phyloP scores from a whole-genome alignment of 2,329 filamentous ascomycete genomes.

The Fusarium acutatum region DNA sequence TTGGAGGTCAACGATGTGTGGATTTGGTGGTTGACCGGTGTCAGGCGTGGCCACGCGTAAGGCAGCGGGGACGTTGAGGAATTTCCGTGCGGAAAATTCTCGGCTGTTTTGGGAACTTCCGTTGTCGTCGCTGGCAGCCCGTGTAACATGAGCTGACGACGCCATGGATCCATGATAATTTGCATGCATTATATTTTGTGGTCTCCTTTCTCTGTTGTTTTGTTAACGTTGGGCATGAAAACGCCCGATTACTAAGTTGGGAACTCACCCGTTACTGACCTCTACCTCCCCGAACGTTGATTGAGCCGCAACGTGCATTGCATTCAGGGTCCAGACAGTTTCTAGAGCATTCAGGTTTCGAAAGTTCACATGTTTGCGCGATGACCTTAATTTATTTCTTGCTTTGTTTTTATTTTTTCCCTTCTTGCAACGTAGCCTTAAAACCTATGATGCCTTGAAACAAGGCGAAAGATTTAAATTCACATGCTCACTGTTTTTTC shows the following conservation, averaged over 20 bases:
- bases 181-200: background rate
- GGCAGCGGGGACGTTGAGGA: conserved; percentile 33
- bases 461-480: background rate
- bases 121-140: background rate
- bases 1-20: conserved; percentile 40
- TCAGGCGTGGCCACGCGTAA: conserved; percentile 38
- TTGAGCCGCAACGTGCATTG: background rate
- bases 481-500: background rate
- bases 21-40: conserved; percentile 43
- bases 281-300: background rate
- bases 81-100: conserved; percentile 38
- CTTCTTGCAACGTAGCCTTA: background rate
- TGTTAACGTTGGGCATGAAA: background rate
- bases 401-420: too few relatives aligned
- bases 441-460: background rate
- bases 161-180: background rate
- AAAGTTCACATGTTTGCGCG: background rate
- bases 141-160: background rate
- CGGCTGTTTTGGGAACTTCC: conserved; percentile 12
- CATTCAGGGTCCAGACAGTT: background rate
- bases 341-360: background rate
- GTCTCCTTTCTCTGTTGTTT: background rate
- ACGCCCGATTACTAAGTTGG: background rate
- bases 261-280: background rate
- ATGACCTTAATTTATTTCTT: background rate